Evolutionary conservation across 805 yeast genomes (phyloP).

Genomic region (Teunomyces tritomae): DNA sequence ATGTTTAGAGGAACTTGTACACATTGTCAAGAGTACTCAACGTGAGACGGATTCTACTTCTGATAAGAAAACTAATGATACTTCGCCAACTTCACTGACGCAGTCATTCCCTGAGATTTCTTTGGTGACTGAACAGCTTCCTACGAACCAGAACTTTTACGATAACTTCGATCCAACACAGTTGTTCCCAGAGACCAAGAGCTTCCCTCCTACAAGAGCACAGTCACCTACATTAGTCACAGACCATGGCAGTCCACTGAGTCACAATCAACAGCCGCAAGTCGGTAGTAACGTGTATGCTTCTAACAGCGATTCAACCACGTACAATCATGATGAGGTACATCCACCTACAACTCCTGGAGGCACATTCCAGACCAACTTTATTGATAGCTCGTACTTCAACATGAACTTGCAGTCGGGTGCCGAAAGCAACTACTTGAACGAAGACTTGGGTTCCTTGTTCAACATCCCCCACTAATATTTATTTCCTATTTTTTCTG

Average conservation of each 20-base stretch:
- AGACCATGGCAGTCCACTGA: constrained; percentile 9
- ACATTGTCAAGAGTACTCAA: constrained; percentile 25
- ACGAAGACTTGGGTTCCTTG: constrained; percentile 26
- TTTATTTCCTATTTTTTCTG: neutral
- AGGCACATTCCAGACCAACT: constrained; percentile 31
- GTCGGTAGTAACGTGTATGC: constrained; percentile 31
- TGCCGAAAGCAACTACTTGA: constrained; percentile 21
- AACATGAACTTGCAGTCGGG: constrained; percentile 43
- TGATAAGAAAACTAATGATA: constrained; percentile 16
- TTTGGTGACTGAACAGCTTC: constrained; percentile 50
- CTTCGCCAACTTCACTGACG: constrained; percentile 35
- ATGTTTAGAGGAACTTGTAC: constrained; percentile 33
- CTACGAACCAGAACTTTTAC: constrained; percentile 44
- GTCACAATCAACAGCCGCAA: neutral
- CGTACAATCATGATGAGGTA: constrained; percentile 1
- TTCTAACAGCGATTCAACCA: constrained; percentile 16
- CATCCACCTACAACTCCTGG: constrained; percentile 22
- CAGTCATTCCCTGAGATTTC: constrained; percentile 52
- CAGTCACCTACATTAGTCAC: constrained; percentile 27
- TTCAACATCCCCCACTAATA: constrained; percentile 22
- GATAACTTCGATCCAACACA: constrained; percentile 59
- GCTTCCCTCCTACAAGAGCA: constrained; percentile 36
- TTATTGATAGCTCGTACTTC: constrained; percentile 39
- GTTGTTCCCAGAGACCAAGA: constrained; percentile 46
- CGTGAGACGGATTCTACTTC: constrained; percentile 1